A percentile compares a stretch with the other conserved stretches of the same genome.
Conservation (phyloP, 352 stramenopile genomes). For the Globisporangium solare region DNA sequence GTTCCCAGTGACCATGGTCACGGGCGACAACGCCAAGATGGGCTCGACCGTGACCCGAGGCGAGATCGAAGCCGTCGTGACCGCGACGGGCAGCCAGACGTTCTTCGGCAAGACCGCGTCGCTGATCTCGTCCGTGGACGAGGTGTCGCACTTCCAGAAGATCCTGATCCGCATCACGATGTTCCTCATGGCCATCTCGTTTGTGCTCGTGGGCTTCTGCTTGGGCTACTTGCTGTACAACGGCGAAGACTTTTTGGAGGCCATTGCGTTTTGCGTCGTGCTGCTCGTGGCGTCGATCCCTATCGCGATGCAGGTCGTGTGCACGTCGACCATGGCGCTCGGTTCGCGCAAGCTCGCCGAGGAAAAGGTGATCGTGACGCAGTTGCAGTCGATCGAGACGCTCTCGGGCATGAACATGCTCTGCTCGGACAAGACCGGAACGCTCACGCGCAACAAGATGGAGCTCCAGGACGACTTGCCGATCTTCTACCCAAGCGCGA, state of each 20-base stretch:
- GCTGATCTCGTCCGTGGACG: conserved; percentile 70
- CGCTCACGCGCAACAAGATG: conserved; percentile 94
- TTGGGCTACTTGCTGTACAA: conserved; percentile 85
- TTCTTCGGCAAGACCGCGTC: conserved; percentile 90
- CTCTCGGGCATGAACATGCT: conserved; percentile 92
- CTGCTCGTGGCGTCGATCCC: conserved; percentile 91
- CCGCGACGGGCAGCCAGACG: conserved; percentile 84
- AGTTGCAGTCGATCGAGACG: conserved; percentile 90
- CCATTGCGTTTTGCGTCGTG: conserved; percentile 87
- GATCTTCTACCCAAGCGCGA: conserved; percentile 77
- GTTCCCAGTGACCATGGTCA: conserved; percentile 87
- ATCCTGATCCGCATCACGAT: conserved; percentile 92
- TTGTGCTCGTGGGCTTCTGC: conserved; percentile 85
- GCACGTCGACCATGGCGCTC: conserved; percentile 90
- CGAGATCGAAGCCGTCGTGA: conserved; percentile 92
- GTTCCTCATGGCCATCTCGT: conserved; percentile 82
- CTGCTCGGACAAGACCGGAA: conserved; percentile 96
- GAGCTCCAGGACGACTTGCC: conserved; percentile 90
- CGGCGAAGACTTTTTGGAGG: conserved; percentile 67
- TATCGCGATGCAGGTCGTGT: conserved; percentile 92
- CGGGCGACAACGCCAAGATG: conserved; percentile 84
- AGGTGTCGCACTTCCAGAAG: conserved; percentile 87
- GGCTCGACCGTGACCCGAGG: conserved; percentile 80
- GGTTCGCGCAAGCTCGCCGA: conserved; percentile 87
- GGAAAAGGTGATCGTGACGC: conserved; percentile 91